Evolutionary conservation across 352 stramenopile genomes (phyloP).

Genomic region (Globisporangium splendens): DNA sequence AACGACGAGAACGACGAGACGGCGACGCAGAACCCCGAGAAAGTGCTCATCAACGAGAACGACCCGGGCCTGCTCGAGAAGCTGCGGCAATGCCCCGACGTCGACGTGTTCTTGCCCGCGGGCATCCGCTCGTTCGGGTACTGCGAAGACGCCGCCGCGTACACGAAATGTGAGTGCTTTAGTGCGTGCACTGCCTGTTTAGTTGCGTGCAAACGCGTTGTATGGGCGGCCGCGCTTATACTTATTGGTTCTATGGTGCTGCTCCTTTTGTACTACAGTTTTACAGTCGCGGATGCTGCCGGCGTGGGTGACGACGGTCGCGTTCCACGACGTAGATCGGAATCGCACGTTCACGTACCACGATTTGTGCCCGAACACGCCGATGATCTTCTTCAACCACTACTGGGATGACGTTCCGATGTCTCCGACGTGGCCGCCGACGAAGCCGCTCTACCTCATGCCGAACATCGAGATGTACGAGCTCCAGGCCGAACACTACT

Average conservation of each 20-base stretch:
- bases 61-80: conserved; percentile 39
- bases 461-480: conserved; percentile 60
- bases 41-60: conserved; percentile 23
- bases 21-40: conserved; percentile 8
- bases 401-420: conserved; percentile 37
- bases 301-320: conserved; percentile 34
- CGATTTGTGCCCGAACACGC: conserved; percentile 48
- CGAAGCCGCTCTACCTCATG: conserved; percentile 47
- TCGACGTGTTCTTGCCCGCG: conserved; percentile 59
- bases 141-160: conserved; percentile 63
- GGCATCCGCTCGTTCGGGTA: conserved; percentile 55
- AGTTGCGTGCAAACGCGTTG: too few relatives aligned
- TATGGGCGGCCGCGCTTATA: too few relatives aligned
- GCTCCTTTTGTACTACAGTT: conserved; percentile 14
- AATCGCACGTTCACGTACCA: conserved; percentile 37
- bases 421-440: conserved; percentile 23
- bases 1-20: conserved; percentile 15
- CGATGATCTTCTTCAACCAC: conserved; percentile 58
- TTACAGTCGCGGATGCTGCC: conserved; percentile 43
- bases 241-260: background rate
- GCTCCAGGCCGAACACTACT: conserved; percentile 37
- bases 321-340: conserved; percentile 27
- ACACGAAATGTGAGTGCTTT: conserved; percentile 47
- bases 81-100: conserved; percentile 41
- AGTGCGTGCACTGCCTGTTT: background rate